These are phyloP conservation scores for Blastobotrys serpentis DNA, from an alignment of 1,139 yeast genomes.

Conservation along the genomic window DNA sequence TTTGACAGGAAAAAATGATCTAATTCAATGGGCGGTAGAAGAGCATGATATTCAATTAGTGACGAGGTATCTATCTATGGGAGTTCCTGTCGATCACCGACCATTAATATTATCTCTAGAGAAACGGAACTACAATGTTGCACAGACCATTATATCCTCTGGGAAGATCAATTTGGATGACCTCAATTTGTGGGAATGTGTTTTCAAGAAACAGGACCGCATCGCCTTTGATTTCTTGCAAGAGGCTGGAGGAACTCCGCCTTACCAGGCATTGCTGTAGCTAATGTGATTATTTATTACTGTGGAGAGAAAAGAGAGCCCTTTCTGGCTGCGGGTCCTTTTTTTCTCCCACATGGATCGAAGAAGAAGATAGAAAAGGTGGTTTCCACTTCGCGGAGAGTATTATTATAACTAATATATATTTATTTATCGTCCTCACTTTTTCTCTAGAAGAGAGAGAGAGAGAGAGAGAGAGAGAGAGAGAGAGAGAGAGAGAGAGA, in stretches of 20 bases:
- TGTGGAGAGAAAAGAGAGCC: background rate
- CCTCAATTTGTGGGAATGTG: constrained; percentile 17
- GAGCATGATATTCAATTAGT: constrained; percentile 6
- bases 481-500: no score
- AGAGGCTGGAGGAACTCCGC: constrained; percentile 13
- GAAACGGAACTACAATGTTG: constrained; percentile 2
- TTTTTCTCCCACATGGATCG: no score
- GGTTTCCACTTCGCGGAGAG: no score
- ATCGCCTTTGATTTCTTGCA: constrained; percentile 13
- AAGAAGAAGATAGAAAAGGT: no score
- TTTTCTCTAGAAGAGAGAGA: no score
- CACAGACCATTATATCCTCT: constrained; percentile 9
- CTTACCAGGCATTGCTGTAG: constrained; percentile 12
- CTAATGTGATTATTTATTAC: background rate
- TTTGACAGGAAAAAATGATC: background rate
- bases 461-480: no score
- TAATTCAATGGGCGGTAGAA: constrained; percentile 12
- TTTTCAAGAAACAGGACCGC: constrained; percentile 7
- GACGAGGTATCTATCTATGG: constrained; percentile 8
- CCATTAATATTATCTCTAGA: constrained; percentile 16
- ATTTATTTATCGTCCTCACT: no score
- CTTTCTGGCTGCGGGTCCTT: no score
- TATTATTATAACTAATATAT: no score
- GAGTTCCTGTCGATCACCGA: constrained; percentile 17
- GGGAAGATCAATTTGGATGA: constrained; percentile 10